Base-by-base conservation (phyloP, 352 stramenopile species). In the Phytophthora palmivora region DNA sequence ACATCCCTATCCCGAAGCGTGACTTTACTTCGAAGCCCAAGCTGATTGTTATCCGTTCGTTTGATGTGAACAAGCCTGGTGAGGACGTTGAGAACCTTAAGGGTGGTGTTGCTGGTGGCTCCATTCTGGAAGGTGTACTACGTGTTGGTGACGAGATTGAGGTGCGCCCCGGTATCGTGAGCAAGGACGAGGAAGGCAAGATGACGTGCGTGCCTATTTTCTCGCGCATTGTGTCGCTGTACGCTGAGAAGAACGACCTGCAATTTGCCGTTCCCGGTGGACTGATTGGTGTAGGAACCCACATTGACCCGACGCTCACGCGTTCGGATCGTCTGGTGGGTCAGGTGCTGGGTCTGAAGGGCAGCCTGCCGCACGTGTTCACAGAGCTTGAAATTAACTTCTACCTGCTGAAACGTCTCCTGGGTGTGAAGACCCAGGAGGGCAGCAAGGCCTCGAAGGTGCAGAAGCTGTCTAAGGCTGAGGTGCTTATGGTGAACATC, bases 401-500 rank as follows among this genome's bases (percentile, higher is more conserved):
- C 74, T 99, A 99, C 81, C 76, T 99, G 49, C 88, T 99, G n/a
- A 94, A 98, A 78, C 90, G 98, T 61, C 80, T 99, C 63, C 86
- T 99, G 47, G 98, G 98, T 63, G 97, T 99, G 38, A 99, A 99
- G 85, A 99, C 97, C 41, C 93, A 97, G 58, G 98, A 99, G 73
- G 97, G 97, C 49, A 98, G 96, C 65, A 99, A 99, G 84, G 96
- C 98, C 59, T 98, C 93, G 57, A 99, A 99, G 85, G 97, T 99
- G 54, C 92, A 98, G 82, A 99, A 99, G 84, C 87, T 99, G 16
- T 92, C 92, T 42, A 99, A 99, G 85, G 89, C 91, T 46, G 98
- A 99, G 82, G 98, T 99, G 79, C 89, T 99, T 38, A 99, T 99
- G 97, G 96, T 99, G 26, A 99, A 99, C 87, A 99, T 99, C 77